Evolutionary conservation across 306 rosid genomes (phyloP).

Genomic region (Trifolium dubium): DNA sequence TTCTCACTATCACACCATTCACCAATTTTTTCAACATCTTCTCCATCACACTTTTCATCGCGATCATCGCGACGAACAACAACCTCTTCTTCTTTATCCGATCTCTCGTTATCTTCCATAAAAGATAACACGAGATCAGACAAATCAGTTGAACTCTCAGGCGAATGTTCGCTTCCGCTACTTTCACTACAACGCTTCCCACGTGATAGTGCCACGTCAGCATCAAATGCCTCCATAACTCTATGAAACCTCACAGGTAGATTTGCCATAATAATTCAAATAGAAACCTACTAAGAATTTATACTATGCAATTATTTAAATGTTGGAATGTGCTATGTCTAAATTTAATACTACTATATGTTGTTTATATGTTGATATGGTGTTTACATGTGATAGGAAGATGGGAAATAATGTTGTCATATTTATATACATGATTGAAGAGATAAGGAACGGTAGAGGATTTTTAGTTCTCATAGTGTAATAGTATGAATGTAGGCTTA

Average conservation of each 20-base stretch:
- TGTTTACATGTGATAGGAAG: conserved; percentile 39
- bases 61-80: not conserved
- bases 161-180: conserved; percentile 89
- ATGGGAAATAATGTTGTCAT: conserved; percentile 38
- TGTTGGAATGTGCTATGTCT: not conserved
- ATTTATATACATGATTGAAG: conserved; percentile 44
- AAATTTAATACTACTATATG: not conserved
- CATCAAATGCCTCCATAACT: conserved; percentile 72
- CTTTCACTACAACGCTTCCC: conserved; percentile 69
- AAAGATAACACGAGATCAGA: conserved; percentile 80
- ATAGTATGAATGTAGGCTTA: conserved; percentile 42
- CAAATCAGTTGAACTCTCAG: conserved; percentile 60
- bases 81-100: not conserved
- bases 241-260: conserved; percentile 62
- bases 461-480: not conserved
- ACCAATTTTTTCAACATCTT: conserved; percentile 38
- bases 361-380: conserved; percentile 48
- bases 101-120: conserved; percentile 57
- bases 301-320: not conserved
- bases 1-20: conserved; percentile 52
- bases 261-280: conserved; percentile 20
- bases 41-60: not conserved
- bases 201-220: conserved; percentile 52
- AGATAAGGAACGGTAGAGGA: conserved; percentile 20
- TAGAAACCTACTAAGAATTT: not conserved